A percentile compares a stretch with the other conserved stretches of the same genome.
These are phyloP conservation scores for Leptodontidium sp. DNA, from an alignment of 2,329 filamentous ascomycete species.

Conservation along the genomic window DNA sequence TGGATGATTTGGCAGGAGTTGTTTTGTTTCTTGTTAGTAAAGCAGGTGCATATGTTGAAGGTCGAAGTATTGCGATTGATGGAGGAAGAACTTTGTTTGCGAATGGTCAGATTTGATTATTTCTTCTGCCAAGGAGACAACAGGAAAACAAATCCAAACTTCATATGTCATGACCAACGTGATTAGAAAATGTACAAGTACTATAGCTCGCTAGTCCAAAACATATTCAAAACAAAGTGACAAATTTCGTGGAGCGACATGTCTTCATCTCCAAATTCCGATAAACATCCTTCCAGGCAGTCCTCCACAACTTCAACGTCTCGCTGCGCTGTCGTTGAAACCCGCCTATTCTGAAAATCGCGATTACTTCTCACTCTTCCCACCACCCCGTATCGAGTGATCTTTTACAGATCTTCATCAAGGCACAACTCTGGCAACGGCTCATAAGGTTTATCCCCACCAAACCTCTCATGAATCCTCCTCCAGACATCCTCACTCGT, in stretches of 20 bases:
- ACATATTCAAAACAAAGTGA: background rate
- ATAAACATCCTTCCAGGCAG: background rate
- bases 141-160: background rate
- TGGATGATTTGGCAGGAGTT: conserved; percentile 53
- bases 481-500: conserved; percentile 28
- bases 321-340: background rate
- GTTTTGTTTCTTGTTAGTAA: conserved; percentile 53
- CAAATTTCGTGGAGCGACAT: background rate
- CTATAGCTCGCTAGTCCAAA: background rate
- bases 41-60: conserved; percentile 53
- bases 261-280: background rate
- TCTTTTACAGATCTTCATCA: conserved; percentile 14
- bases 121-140: background rate
- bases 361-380: background rate
- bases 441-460: conserved; percentile 21
- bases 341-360: too few relatives aligned
- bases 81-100: conserved; percentile 52
- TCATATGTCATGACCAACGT: too few relatives aligned
- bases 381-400: too few relatives aligned
- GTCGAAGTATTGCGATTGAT: conserved; percentile 51
- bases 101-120: conserved; percentile 49
- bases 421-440: conserved; percentile 21
- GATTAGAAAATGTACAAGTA: background rate
- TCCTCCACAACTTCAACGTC: background rate
- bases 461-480: conserved; percentile 28